Evolutionary conservation across 768 basidiomycete genomes (phyloP).

Genomic region (Auricularia cornea): DNA sequence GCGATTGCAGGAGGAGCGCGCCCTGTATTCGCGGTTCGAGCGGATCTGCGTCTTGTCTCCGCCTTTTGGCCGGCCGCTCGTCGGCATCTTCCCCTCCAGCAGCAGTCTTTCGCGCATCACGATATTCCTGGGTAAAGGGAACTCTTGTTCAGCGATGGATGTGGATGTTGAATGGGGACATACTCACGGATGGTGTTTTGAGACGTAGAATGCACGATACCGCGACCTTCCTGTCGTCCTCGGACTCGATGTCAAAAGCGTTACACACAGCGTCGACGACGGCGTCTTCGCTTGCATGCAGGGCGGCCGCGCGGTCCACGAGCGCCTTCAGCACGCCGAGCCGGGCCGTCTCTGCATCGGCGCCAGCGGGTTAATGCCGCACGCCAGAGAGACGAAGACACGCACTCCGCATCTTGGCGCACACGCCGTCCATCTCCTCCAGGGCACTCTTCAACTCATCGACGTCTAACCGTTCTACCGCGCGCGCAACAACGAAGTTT

Average conservation of each 20-base stretch:
- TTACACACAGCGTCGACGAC: slow-evolving; percentile 35
- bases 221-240: slow-evolving; percentile 42
- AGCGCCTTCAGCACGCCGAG: slow-evolving; percentile 72
- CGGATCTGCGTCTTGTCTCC: slow-evolving; percentile 19
- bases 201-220: slow-evolving; percentile 63
- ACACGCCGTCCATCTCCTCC: slow-evolving; percentile 52
- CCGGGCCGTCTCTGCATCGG: slow-evolving; percentile 51
- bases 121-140: not conserved
- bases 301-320: slow-evolving; percentile 53
- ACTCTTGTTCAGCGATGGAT: no score
- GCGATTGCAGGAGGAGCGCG: slow-evolving; percentile 73
- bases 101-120: not conserved
- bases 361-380: no score
- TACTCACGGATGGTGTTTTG: slow-evolving; percentile 39
- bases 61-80: not conserved
- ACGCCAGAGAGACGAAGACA: not conserved
- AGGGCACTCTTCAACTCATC: slow-evolving; percentile 48
- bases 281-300: slow-evolving; percentile 39
- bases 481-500: slow-evolving; percentile 87
- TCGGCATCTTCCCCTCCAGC: not conserved
- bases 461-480: slow-evolving; percentile 51
- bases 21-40: slow-evolving; percentile 74
- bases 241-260: slow-evolving; percentile 47
- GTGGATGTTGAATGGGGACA: no score
- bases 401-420: not conserved